These are phyloP conservation scores for Cryptosporidium canis DNA, from an alignment of 169 alveolate species.

Conservation along the genomic window DNA sequence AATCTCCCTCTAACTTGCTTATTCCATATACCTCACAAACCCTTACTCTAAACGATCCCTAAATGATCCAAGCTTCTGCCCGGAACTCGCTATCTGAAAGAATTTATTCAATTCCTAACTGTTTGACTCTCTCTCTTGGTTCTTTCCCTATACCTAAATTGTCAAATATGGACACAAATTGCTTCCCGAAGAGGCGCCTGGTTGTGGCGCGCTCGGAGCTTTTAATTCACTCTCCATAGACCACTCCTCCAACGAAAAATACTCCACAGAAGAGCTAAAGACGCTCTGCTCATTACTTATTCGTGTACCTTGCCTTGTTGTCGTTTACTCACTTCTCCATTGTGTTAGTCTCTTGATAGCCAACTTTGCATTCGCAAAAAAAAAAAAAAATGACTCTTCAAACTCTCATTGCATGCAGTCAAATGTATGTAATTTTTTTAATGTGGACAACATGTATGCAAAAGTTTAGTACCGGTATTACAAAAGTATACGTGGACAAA, in stretches of 20 bases:
- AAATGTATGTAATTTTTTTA: neutral
- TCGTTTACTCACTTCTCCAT: no score
- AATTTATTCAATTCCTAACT: neutral
- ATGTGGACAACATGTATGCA: neutral
- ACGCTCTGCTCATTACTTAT: no score
- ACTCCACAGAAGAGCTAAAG: no score
- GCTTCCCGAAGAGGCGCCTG: neutral
- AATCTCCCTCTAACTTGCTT: neutral
- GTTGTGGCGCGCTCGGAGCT: neutral
- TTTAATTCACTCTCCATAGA: neutral
- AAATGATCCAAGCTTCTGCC: neutral
- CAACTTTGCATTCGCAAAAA: no score
- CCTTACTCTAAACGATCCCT: neutral
- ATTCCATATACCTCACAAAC: neutral
- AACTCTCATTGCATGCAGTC: neutral
- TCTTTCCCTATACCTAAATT: neutral
- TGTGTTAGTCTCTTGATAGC: no score
- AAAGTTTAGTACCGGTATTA: neutral
- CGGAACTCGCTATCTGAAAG: neutral
- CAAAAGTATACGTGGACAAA: neutral
- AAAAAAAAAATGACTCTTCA: no score
- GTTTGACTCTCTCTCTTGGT: neutral
- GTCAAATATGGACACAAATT: slow-evolving; percentile 35
- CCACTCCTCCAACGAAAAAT: no score
- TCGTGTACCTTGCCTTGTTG: no score